These are phyloP conservation scores for Tagetes patula DNA, from an alignment of 129 eudicot genomes.

Conservation along the genomic window DNA sequence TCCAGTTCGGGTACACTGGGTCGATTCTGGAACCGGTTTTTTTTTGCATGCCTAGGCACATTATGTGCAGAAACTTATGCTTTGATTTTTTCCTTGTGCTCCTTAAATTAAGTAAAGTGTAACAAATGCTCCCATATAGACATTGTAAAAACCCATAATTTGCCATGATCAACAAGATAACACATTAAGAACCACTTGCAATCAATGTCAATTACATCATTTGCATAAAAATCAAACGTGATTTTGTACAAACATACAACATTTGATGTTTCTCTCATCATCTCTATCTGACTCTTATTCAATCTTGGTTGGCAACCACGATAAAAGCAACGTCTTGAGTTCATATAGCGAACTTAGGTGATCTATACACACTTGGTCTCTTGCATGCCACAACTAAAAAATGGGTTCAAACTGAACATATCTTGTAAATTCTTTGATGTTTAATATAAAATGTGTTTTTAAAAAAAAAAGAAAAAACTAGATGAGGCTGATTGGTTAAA, in stretches of 20 bases:
- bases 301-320: neutral
- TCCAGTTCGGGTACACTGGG: too few relatives aligned
- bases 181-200: neutral
- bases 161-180: neutral
- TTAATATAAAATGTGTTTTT: too few relatives aligned
- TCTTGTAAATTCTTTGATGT: neutral
- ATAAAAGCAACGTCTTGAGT: neutral
- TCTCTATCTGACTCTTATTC: neutral
- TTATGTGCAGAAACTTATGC: too few relatives aligned
- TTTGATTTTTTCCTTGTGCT: too few relatives aligned
- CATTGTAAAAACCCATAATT: neutral
- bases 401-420: neutral
- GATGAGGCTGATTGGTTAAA: constrained; percentile 32
- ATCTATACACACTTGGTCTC: constrained; percentile 33
- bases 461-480: neutral
- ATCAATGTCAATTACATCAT: neutral
- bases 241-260: neutral
- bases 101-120: too few relatives aligned
- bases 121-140: neutral
- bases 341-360: neutral
- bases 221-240: neutral
- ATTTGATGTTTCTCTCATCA: neutral
- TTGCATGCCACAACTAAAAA: constrained; percentile 20
- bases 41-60: too few relatives aligned
- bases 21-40: too few relatives aligned